phyloP scores from a whole-genome alignment of 2,329 filamentous ascomycete genomes.

The Akanthomyces lecanii region DNA sequence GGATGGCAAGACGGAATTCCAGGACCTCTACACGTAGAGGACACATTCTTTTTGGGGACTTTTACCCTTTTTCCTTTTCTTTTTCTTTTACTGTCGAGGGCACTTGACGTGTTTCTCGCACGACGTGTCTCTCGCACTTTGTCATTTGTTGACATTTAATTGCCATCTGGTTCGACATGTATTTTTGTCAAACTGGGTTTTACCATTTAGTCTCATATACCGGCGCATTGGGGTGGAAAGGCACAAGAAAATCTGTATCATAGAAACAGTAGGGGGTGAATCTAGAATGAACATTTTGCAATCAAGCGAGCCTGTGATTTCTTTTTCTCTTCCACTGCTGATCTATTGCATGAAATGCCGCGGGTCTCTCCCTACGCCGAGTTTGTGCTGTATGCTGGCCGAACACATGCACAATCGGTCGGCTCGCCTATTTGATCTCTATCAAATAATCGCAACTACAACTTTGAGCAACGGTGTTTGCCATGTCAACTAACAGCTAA shows the following conservation, averaged over 20 bases:
- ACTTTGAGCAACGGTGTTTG: not conserved
- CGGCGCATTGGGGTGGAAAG: constrained; percentile 8
- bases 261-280: not conserved
- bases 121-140: too few species aligned
- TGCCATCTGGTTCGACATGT: not conserved
- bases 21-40: not conserved
- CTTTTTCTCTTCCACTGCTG: too few species aligned
- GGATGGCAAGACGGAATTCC: constrained; percentile 15
- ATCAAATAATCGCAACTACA: not conserved
- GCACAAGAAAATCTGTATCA: not conserved
- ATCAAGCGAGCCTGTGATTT: too few species aligned
- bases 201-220: constrained; percentile 1
- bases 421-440: not conserved
- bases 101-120: not conserved
- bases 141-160: not conserved
- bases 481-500: too few species aligned
- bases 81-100: not conserved
- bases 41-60: not conserved
- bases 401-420: too few species aligned
- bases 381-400: too few species aligned
- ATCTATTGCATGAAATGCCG: too few species aligned
- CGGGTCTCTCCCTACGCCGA: too few species aligned
- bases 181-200: not conserved
- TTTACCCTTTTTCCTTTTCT: not conserved
- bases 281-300: not conserved